Conservation (phyloP, 805 yeast species). For the Yarrowia sp. region DNA sequence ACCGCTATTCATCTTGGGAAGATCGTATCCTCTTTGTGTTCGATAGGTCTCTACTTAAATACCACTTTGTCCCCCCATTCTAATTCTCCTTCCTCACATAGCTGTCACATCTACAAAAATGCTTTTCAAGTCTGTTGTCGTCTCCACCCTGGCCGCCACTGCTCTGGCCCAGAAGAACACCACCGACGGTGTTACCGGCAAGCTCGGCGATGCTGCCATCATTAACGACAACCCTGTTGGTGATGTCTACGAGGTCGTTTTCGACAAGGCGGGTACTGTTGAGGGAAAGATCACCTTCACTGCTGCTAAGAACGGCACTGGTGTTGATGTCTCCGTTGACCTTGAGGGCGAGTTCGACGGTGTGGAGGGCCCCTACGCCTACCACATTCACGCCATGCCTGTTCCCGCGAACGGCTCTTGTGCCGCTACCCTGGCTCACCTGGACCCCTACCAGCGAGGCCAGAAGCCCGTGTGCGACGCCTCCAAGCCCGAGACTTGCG, state of each 20-base stretch:
- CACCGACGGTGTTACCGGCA: conserved; percentile 27
- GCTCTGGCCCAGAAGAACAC: conserved; percentile 26
- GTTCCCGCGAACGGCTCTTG: conserved; percentile 54
- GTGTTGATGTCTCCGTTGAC: conserved; percentile 65
- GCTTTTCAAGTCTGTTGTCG: conserved; percentile 23
- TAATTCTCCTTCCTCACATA: neutral
- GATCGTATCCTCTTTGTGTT: conserved; percentile 10
- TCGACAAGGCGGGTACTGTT: conserved; percentile 48
- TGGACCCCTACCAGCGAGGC: conserved; percentile 62
- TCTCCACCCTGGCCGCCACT: conserved; percentile 15
- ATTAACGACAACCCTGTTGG: conserved; percentile 49
- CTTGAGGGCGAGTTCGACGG: conserved; percentile 61
- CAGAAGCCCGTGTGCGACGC: conserved; percentile 48
- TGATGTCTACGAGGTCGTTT: conserved; percentile 55
- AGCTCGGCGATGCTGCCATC: conserved; percentile 46
- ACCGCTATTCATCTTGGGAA: conserved; percentile 4
- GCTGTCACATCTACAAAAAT: conserved; percentile 12
- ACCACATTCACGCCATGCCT: conserved; percentile 62
- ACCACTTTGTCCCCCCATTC: neutral
- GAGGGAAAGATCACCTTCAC: conserved; percentile 58
- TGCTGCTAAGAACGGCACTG: conserved; percentile 47
- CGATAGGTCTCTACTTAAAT: neutral
- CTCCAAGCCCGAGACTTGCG: conserved; percentile 55
- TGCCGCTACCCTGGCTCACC: conserved; percentile 53
- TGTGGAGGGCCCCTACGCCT: conserved; percentile 62